Base-by-base conservation (phyloP, 768 basidiomycete genomes). In the Gloeophyllum trabeum region DNA sequence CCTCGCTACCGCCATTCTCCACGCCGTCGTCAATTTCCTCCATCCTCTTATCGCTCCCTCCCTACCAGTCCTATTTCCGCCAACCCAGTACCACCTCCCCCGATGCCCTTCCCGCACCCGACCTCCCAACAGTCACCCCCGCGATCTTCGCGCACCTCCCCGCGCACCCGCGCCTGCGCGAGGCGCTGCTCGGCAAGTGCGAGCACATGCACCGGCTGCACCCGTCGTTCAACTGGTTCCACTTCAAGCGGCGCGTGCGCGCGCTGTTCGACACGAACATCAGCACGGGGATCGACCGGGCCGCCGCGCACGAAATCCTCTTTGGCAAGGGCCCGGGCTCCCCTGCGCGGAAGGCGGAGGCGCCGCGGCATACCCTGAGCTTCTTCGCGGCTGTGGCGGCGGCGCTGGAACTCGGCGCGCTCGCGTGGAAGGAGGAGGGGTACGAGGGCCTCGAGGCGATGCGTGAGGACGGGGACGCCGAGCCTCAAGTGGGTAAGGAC, bases 321-420 rank as follows among this genome's bases (percentile, higher is more conserved):
- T 32, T 10, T 32, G 28, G 28, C 10, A 10, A n/a, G n/a, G n/a
- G n/a, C n/a, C n/a, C n/a, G n/a, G n/a, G n/a, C n/a, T n/a, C n/a
- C n/a, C n/a, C n/a, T n/a, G n/a, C n/a, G n/a, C 46, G 45, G 32
- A 43, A 38, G 39, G 36, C 20, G 39, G 35, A 42, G 26, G 37
- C 46, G 28, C 50, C 57, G 23, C 54, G 55, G n/a, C 60, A 61
- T n/a, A 61, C 61, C 19, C 50, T 65, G 40, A 73, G 48, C 58
- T 72, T 83, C 51, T 84, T 83, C 46, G 73, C 77, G 0, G 64
- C 71, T 2, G 66, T 73, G 35, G 71, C 73, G 39, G 75, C 73
- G 1, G 65, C 71, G 2, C 68, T 82, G 28, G 80, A 81, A 1
- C 54, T 83, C 41, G 82, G 79, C 22, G 70, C 71, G 35, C 54